These are phyloP conservation scores for Pyropia haitanensis DNA, from an alignment of 23 red algal species.

Conservation along the genomic window DNA sequence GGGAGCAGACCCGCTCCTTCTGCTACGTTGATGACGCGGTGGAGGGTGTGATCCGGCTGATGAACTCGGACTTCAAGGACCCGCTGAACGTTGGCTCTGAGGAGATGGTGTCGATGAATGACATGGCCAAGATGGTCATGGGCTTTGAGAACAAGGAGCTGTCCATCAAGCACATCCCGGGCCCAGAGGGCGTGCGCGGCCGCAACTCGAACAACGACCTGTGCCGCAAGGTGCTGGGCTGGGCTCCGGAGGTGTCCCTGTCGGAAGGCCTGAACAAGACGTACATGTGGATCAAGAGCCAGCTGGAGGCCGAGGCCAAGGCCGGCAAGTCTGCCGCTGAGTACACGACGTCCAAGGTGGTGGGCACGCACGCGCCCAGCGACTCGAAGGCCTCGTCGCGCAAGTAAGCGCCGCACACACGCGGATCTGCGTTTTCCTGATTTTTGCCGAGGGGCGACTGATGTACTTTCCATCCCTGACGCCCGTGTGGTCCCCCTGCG, in stretches of 20 bases:
- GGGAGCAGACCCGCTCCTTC: constrained; percentile 99
- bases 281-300: constrained; percentile 93
- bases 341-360: constrained; percentile 78
- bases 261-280: constrained; percentile 89
- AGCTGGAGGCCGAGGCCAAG: constrained; percentile 85
- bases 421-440: no score
- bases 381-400: constrained; percentile 95
- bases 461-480: no score
- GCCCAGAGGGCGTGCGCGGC: constrained; percentile 97
- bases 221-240: constrained; percentile 95
- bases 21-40: constrained; percentile 99
- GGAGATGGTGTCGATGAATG: constrained; percentile 99
- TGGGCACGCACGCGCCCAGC: constrained; percentile 93
- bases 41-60: constrained; percentile 97
- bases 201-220: constrained; percentile 93
- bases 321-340: constrained; percentile 57
- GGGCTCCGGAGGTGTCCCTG: constrained; percentile 78
- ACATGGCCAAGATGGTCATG: constrained; percentile 94
- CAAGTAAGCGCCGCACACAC: constrained; percentile 42
- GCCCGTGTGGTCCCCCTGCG: no score
- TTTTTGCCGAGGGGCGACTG: no score
- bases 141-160: constrained; percentile 89
- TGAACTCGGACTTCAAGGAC: constrained; percentile 96
- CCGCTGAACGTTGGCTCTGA: constrained; percentile 97
- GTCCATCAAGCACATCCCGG: constrained; percentile 95